A percentile compares a stretch with the other conserved stretches of the same genome.
Conservation (phyloP, 306 rosid species). For the Calophaca sinica region DNA sequence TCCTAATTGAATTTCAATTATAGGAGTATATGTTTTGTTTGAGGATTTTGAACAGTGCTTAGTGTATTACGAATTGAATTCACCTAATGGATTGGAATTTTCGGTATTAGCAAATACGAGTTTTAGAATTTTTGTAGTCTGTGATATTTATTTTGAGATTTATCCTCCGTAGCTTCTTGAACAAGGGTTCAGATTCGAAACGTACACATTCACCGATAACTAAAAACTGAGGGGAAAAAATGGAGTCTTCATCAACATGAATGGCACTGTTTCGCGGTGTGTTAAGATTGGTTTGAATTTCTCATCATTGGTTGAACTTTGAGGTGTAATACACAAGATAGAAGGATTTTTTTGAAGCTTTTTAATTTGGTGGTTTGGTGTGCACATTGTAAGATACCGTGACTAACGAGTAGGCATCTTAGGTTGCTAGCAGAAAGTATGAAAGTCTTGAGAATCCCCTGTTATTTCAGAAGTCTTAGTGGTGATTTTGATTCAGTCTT, state of each 20-base stretch:
- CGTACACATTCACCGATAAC: not conserved
- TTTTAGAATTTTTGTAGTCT: not conserved
- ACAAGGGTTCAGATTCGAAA: conserved; percentile 34
- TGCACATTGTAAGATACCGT: not conserved
- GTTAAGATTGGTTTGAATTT: conserved; percentile 2
- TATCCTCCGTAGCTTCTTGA: not conserved
- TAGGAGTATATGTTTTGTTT: not conserved
- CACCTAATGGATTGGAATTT: not conserved
- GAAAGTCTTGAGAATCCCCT: conserved; percentile 28
- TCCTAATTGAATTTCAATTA: conserved; percentile 13
- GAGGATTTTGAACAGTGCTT: conserved; percentile 6
- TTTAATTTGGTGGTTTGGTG: not conserved
- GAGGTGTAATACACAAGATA: no score
- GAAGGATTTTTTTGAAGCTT: conserved; percentile 10
- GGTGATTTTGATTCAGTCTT: conserved; percentile 11
- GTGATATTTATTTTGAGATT: not conserved
- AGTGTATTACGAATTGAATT: not conserved
- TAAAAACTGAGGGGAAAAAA: not conserved
- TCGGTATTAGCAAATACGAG: not conserved
- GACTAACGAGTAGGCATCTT: not conserved
- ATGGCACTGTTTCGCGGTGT: not conserved
- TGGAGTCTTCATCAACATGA: not conserved
- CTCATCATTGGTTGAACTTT: not conserved
- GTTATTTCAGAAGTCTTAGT: conserved; percentile 15
- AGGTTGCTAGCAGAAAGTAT: not conserved